A percentile compares a stretch with the other conserved stretches of the same genome.
Conservation (phyloP, 2,329 filamentous ascomycete species). For the Pseudogymnoascus sp. region DNA sequence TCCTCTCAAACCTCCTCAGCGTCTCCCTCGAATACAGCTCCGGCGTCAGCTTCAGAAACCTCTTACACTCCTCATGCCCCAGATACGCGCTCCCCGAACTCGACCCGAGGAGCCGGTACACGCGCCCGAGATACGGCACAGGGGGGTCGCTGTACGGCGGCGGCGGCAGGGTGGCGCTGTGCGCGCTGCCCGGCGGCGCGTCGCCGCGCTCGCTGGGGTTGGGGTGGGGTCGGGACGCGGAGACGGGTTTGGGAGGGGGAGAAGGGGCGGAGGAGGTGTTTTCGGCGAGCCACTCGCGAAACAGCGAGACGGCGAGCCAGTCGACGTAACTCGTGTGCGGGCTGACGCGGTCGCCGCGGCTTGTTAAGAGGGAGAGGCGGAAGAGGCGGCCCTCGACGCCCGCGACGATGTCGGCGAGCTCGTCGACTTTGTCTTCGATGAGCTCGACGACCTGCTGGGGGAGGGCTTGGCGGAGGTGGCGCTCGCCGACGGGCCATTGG, state of each 20-base stretch:
- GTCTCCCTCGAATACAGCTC: slow-evolving; percentile 84
- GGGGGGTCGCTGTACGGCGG: slow-evolving; percentile 35
- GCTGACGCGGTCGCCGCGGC: slow-evolving; percentile 71
- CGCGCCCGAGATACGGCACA: slow-evolving; percentile 55
- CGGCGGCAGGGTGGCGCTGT: slow-evolving; percentile 22
- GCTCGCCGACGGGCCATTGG: slow-evolving; percentile 78
- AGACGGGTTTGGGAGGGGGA: slow-evolving; percentile 34
- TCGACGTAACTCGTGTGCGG: slow-evolving; percentile 75
- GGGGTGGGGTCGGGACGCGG: slow-evolving; percentile 26
- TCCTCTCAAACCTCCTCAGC: slow-evolving; percentile 72
- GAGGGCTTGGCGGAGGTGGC: slow-evolving; percentile 64
- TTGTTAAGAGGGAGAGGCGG: slow-evolving; percentile 68
- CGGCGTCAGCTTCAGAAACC: slow-evolving; percentile 74
- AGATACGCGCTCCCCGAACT: slow-evolving; percentile 57
- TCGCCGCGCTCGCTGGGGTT: slow-evolving; percentile 16
- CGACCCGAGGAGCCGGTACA: slow-evolving; percentile 69
- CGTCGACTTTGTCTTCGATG: slow-evolving; percentile 91
- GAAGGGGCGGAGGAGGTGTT: slow-evolving; percentile 67
- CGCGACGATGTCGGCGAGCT: slow-evolving; percentile 73
- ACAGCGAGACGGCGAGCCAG: slow-evolving; percentile 80
- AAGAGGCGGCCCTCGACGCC: slow-evolving; percentile 77
- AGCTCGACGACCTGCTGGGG: slow-evolving; percentile 74
- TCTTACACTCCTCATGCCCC: slow-evolving; percentile 78
- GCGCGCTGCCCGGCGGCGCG: slow-evolving; percentile 22
- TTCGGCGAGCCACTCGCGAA: slow-evolving; percentile 88